Evolutionary conservation across 2,329 filamentous ascomycete genomes (phyloP).

Genomic region (Chrysoporthe austroafricana): DNA sequence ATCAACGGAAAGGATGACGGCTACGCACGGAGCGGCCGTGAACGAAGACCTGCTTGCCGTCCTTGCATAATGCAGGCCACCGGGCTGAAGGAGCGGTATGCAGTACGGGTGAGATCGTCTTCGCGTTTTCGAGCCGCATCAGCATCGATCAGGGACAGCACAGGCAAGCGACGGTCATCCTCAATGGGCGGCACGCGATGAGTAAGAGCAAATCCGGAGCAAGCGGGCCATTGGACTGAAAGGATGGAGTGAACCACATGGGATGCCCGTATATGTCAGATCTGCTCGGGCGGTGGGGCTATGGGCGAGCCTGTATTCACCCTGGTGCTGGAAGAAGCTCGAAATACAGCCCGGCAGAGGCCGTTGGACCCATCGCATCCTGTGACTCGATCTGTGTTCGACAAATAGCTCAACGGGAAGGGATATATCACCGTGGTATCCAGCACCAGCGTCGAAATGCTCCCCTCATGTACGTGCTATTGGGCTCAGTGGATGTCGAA

Average conservation of each 20-base stretch:
- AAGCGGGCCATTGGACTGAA: conserved; percentile 9
- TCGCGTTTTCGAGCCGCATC: not conserved
- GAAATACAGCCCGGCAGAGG: not conserved
- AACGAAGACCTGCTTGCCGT: not conserved
- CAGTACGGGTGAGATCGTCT: not conserved
- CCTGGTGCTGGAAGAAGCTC: not conserved
- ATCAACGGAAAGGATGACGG: not conserved
- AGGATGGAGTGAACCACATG: not conserved
- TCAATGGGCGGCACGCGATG: not conserved
- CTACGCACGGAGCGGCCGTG: not conserved
- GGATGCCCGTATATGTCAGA: not conserved
- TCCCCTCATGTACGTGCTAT: not conserved
- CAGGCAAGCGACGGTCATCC: not conserved
- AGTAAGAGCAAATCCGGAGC: not conserved
- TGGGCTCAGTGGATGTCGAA: not conserved
- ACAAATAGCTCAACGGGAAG: not conserved
- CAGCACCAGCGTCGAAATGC: not conserved
- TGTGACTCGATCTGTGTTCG: not conserved
- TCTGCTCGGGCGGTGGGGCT: not conserved
- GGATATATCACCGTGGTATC: not conserved
- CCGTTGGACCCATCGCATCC: not conserved
- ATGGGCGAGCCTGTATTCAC: not conserved
- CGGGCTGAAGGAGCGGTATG: conserved; percentile 5
- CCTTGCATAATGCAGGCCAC: conserved; percentile 12
- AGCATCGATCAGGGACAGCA: not conserved